phyloP scores from a whole-genome alignment of 805 yeast species.

The Wickerhamiella brachini region DNA sequence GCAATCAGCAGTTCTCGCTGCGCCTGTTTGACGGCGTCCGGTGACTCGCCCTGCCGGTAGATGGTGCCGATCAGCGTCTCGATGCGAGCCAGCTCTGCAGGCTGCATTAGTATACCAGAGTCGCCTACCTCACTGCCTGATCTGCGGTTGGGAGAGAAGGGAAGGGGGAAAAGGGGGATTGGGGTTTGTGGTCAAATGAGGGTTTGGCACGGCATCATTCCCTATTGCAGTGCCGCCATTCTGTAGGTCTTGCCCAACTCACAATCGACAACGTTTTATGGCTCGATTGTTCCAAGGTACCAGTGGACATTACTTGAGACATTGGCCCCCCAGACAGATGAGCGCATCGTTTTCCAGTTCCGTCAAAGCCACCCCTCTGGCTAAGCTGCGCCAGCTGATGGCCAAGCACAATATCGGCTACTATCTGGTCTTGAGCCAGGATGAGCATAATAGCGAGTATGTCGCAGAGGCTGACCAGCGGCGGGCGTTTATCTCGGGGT shows the following conservation, averaged over 20 bases:
- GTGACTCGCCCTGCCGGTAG: slow-evolving; percentile 10
- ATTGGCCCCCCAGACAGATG: slow-evolving; percentile 6
- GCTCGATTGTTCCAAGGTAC: slow-evolving; percentile 3
- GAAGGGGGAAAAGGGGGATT: too few relatives aligned
- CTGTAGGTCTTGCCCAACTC: background rate
- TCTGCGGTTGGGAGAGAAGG: background rate
- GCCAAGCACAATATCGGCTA: slow-evolving; percentile 47
- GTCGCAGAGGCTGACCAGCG: slow-evolving; percentile 72
- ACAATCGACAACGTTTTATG: background rate
- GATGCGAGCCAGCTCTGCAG: slow-evolving; percentile 4
- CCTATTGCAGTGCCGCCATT: background rate
- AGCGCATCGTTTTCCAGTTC: background rate
- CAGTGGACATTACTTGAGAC: slow-evolving; percentile 2
- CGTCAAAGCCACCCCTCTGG: slow-evolving; percentile 31
- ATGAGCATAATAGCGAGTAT: slow-evolving; percentile 87
- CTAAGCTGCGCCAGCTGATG: slow-evolving; percentile 51
- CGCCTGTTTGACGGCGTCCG: slow-evolving; percentile 10
- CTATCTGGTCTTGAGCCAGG: slow-evolving; percentile 75
- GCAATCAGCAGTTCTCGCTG: slow-evolving; percentile 45
- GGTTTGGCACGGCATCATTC: background rate
- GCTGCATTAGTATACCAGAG: background rate
- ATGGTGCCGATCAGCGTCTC: slow-evolving; percentile 10
- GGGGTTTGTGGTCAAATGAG: too few relatives aligned
- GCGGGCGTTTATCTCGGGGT: slow-evolving; percentile 66
- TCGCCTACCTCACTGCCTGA: background rate